Base-by-base conservation (phyloP, 352 stramenopile genomes). In the Globisporangium spiculum region DNA sequence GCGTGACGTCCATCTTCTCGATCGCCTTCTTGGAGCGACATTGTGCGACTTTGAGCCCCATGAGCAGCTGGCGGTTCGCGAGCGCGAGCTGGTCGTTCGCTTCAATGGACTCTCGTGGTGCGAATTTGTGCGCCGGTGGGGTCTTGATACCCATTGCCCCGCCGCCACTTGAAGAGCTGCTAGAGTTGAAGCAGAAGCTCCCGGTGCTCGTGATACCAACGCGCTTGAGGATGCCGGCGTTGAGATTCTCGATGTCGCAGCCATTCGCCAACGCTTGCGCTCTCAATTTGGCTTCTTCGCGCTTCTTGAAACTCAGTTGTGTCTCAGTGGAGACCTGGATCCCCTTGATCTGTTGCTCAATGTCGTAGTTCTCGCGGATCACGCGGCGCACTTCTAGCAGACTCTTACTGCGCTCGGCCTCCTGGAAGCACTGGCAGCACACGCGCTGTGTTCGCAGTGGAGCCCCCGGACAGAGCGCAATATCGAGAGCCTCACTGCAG, bases 21-120 rank as follows among this genome's bases (percentile, higher is more conserved):
- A 85, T 60, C 16, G 78, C 78, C 12, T 79, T 78, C 22, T 88
- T 81, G 4, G 82, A 67, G 1, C 86, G 81, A 41, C 73, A 81
- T 66, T 93, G 82, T 3, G 83, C 78, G 57, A 83, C 77, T 41
- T 90, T 90, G 38, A 91, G 76, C 7, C 74, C 84, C 83, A 93
- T 91, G 14, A 80, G 72, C 14, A 93, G 76, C 65, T 92, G 83
- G 7, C 86, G 77, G 46, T 93, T 72, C 20, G 86, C 86, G 12
- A 90, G 66, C 4, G 63, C 67, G 44, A 93, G 77, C 59, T 93
- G 86, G 0, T 87, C 85, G 12, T 81, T 81, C 5, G 80, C 81
- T 68, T 93, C 83, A 18, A 89, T 71, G 3, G 79, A 87, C 8
- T 78, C 82, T n/a, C 83, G 70, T 4, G 83, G 79, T n/a, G 79